Evolutionary conservation across 208 protist genomes (phyloP).

Genomic region (Acanthamoeba triangularis): DNA sequence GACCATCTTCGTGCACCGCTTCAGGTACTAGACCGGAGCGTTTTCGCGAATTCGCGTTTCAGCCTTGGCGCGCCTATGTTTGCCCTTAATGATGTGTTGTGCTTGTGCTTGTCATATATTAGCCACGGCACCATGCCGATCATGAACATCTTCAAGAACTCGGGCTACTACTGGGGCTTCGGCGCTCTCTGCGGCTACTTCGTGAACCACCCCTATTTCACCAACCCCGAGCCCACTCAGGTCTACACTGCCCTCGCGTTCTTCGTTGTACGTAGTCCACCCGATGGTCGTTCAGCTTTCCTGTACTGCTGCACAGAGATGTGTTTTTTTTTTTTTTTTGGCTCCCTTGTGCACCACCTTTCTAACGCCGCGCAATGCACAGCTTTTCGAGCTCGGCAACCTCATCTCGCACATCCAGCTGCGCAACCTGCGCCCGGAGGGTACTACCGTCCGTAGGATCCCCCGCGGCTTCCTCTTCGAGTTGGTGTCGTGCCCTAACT

Average conservation of each 20-base stretch:
- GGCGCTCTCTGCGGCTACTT: conserved; percentile 95
- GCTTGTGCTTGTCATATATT: not conserved
- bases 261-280: conserved; percentile 67
- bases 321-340: too few species aligned
- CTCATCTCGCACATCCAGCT: conserved; percentile 95
- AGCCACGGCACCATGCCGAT: conserved; percentile 95
- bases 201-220: conserved; percentile 94
- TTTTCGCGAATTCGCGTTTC: not conserved
- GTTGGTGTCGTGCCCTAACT: conserved; percentile 97
- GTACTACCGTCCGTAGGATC: conserved; percentile 91
- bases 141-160: conserved; percentile 97
- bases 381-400: conserved; percentile 94
- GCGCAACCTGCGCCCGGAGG: conserved; percentile 92
- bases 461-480: conserved; percentile 94
- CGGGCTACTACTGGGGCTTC: conserved; percentile 97
- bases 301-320: not conserved
- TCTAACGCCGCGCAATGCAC: conserved; percentile 83
- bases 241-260: conserved; percentile 75
- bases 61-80: not conserved
- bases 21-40: conserved; percentile 82
- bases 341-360: too few species aligned
- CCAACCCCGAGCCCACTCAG: conserved; percentile 84
- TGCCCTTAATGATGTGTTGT: not conserved
- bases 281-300: not conserved
- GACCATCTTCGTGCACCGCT: conserved; percentile 97